Evolutionary conservation across 352 stramenopile genomes (phyloP).

Genomic region (Globisporangium alternatum): DNA sequence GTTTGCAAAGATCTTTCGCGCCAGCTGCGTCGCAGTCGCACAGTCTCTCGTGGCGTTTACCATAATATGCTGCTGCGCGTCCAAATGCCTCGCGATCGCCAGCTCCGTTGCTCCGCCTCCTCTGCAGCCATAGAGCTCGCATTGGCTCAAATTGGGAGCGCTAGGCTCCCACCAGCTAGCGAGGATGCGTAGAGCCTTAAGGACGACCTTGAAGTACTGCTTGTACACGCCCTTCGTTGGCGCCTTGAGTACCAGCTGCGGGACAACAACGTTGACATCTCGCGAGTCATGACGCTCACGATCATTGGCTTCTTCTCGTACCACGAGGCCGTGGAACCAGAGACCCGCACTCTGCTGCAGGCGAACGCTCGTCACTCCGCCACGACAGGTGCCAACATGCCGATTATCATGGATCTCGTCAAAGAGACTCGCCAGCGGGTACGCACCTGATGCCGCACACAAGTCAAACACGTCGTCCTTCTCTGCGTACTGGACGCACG

Average conservation of each 20-base stretch:
- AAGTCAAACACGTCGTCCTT: conserved; percentile 44
- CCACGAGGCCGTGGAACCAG: conserved; percentile 31
- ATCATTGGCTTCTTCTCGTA: background rate
- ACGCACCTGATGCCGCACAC: conserved; percentile 32
- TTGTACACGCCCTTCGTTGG: conserved; percentile 62
- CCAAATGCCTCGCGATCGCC: conserved; percentile 26
- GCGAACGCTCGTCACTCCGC: conserved; percentile 27
- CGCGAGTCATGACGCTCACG: background rate
- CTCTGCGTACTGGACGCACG: conserved; percentile 62
- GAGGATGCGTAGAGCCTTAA: conserved; percentile 60
- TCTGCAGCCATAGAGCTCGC: conserved; percentile 29
- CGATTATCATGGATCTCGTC: conserved; percentile 28
- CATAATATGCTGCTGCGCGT: background rate
- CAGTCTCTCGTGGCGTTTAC: background rate
- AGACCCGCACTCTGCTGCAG: conserved; percentile 44
- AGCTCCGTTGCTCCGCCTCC: conserved; percentile 52
- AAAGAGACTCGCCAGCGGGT: conserved; percentile 48
- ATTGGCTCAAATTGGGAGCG: background rate
- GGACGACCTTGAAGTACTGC: conserved; percentile 53
- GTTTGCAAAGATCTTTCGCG: conserved; percentile 21
- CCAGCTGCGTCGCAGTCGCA: conserved; percentile 6
- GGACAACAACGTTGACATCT: conserved; percentile 19
- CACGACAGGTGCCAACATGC: conserved; percentile 38
- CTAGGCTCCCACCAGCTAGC: conserved; percentile 32
- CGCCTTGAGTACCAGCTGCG: conserved; percentile 55